These are phyloP conservation scores for Blastocystis sp. DNA, from an alignment of 352 stramenopile species.

Conservation along the genomic window DNA sequence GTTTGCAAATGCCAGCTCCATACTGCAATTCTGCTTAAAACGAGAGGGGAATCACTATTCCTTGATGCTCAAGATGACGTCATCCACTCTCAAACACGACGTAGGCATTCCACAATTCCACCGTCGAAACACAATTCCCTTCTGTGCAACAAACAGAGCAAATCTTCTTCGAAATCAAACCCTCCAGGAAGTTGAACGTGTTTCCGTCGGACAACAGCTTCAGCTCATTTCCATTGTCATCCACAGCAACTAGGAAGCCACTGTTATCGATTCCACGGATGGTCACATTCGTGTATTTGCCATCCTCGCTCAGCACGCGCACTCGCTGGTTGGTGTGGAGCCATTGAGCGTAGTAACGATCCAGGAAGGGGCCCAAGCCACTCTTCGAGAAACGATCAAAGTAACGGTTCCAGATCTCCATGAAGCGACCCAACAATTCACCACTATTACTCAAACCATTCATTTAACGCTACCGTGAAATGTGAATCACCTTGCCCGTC, in stretches of 20 bases:
- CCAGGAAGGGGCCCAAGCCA: constrained; percentile 34
- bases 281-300: constrained; percentile 62
- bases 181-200: constrained; percentile 71
- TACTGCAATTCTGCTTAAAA: too few relatives aligned
- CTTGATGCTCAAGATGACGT: too few relatives aligned
- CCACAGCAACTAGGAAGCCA: constrained; percentile 69
- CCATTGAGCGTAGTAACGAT: constrained; percentile 67
- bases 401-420: constrained; percentile 31
- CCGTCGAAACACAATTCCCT: too few relatives aligned
- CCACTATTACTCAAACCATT: not conserved
- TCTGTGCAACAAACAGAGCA: not conserved
- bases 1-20: not conserved
- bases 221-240: constrained; percentile 50
- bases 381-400: constrained; percentile 15
- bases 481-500: constrained; percentile 1
- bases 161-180: constrained; percentile 71
- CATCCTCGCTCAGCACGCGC: constrained; percentile 69
- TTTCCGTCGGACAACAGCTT: constrained; percentile 71
- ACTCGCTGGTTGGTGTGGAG: constrained; percentile 70
- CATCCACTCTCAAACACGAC: too few relatives aligned
- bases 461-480: not conserved
- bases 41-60: too few relatives aligned
- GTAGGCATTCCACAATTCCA: too few relatives aligned
- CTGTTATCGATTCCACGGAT: constrained; percentile 69
- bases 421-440: constrained; percentile 52